Percentiles rank a stretch among this genome's conserved stretches.
These are phyloP conservation scores for Solanum hybrid DNA, from an alignment of 305 asterid species.

Conservation along the genomic window DNA sequence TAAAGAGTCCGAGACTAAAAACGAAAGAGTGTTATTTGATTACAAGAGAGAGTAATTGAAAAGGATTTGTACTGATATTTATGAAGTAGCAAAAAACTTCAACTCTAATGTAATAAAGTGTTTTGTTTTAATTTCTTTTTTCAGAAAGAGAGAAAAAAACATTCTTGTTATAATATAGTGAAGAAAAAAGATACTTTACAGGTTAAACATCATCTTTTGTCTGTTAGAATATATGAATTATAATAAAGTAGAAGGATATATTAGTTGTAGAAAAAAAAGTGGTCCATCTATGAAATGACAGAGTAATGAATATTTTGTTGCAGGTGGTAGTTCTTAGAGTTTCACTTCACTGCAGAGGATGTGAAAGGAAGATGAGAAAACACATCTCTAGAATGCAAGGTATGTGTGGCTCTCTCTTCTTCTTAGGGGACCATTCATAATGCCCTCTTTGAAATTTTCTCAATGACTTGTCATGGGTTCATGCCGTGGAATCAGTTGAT, in stretches of 20 bases:
- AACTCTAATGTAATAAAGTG: not conserved
- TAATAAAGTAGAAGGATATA: not conserved
- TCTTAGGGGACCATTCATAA: not conserved
- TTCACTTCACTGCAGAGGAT: conserved; percentile 89
- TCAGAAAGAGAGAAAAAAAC: not conserved
- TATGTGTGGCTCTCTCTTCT: conserved; percentile 6
- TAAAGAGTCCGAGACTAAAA: not conserved
- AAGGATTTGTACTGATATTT: not conserved
- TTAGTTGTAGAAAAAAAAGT: not conserved
- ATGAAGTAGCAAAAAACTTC: not conserved
- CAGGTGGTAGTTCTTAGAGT: conserved; percentile 90
- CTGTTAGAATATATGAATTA: not conserved
- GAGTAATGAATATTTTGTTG: conserved; percentile 10
- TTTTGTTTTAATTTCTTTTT: not conserved
- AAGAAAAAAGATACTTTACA: not conserved
- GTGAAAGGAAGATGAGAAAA: conserved; percentile 85
- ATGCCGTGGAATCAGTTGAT: not conserved
- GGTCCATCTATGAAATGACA: conserved; percentile 5
- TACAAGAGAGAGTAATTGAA: not conserved
- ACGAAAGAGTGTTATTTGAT: not conserved
- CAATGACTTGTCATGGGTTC: not conserved
- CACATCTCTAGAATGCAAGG: conserved; percentile 93
- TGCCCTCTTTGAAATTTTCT: not conserved
- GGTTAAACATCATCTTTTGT: not conserved
- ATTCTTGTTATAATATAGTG: not conserved